Evolutionary conservation across 257 asterid genomes (phyloP).

Genomic region (Penstemon barbatus): DNA sequence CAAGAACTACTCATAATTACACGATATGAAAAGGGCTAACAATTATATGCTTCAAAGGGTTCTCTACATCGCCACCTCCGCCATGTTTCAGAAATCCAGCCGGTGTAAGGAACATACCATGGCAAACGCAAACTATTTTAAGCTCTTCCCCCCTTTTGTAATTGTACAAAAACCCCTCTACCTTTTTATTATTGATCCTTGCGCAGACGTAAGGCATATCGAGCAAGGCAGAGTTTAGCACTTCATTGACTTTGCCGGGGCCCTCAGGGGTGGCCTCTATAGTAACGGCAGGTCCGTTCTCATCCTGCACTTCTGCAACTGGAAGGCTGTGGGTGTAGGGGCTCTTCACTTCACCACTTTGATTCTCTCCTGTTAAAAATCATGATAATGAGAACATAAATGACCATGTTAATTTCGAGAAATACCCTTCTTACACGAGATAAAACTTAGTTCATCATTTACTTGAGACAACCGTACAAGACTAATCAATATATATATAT

Average conservation of each 20-base stretch:
- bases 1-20: constrained; percentile 12
- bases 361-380: constrained; percentile 31
- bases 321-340: constrained; percentile 24
- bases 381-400: not conserved
- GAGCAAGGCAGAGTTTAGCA: constrained; percentile 36
- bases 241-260: constrained; percentile 24
- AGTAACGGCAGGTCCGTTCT: constrained; percentile 5
- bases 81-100: constrained; percentile 79
- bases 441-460: not conserved
- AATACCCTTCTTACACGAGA: not conserved
- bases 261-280: not conserved
- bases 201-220: constrained; percentile 78
- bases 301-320: constrained; percentile 9
- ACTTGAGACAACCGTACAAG: not conserved
- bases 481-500: too few relatives aligned
- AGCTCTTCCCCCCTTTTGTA: constrained; percentile 73
- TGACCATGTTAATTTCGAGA: not conserved
- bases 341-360: constrained; percentile 14
- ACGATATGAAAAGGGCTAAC: constrained; percentile 56
- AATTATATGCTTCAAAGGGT: constrained; percentile 75
- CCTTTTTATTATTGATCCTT: constrained; percentile 48
- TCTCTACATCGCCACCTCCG: constrained; percentile 64
- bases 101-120: constrained; percentile 71
- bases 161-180: constrained; percentile 72
- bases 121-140: constrained; percentile 80